Evolutionary conservation across 2,329 filamentous ascomycete genomes (phyloP).

Genomic region (Chaetomiaceae sp.): DNA sequence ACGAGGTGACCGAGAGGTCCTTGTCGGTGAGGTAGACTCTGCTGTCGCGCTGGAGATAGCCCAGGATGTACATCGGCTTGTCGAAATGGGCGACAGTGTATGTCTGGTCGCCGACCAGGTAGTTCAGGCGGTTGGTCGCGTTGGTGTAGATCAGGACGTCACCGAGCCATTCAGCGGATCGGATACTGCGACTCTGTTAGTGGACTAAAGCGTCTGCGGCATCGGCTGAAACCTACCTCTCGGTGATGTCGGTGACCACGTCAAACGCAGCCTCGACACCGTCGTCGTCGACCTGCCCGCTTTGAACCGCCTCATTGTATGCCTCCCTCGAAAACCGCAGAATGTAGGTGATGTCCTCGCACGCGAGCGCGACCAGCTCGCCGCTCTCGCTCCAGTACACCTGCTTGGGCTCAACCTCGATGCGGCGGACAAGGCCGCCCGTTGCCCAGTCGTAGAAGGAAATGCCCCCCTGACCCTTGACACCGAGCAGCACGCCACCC

Average conservation of each 20-base stretch:
- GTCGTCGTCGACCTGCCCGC: conserved; percentile 78
- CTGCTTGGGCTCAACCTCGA: conserved; percentile 71
- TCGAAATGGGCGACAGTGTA: conserved; percentile 98
- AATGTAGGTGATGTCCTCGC: conserved; percentile 93
- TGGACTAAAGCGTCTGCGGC: neutral
- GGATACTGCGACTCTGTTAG: conserved; percentile 55
- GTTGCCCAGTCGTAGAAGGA: conserved; percentile 96
- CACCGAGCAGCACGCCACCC: conserved; percentile 85
- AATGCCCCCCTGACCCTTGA: conserved; percentile 90
- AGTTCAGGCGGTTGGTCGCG: conserved; percentile 92
- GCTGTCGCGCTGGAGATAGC: conserved; percentile 94
- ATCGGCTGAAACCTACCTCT: conserved; percentile 53
- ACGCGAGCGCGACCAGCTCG: conserved; percentile 86
- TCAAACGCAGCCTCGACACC: conserved; percentile 96
- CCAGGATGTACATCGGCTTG: conserved; percentile 87
- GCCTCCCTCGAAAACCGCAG: conserved; percentile 86
- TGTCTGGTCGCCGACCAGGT: conserved; percentile 94
- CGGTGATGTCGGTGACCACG: conserved; percentile 91
- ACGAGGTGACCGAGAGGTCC: conserved; percentile 87
- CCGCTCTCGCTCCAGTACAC: conserved; percentile 98
- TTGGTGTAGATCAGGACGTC: conserved; percentile 99
- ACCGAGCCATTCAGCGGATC: conserved; percentile 95
- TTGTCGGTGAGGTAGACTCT: conserved; percentile 94
- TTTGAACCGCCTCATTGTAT: conserved; percentile 77
- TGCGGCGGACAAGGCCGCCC: conserved; percentile 82